A percentile compares a stretch with the other conserved stretches of the same genome.
Evolutionary conservation across 2,329 filamentous ascomycete species (phyloP).

Genomic region (Cercospora nicotianae): DNA sequence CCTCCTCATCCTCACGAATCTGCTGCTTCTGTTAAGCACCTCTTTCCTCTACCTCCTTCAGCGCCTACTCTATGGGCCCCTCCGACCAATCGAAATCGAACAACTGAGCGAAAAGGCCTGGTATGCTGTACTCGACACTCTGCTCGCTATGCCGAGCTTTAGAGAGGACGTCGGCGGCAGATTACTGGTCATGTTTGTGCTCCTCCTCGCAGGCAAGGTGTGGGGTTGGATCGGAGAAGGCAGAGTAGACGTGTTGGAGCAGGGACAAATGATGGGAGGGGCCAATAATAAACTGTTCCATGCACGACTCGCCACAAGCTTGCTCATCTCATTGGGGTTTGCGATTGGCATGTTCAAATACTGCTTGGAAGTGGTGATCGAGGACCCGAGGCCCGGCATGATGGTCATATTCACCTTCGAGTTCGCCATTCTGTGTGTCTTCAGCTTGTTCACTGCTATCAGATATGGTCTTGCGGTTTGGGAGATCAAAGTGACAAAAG

Average conservation of each 20-base stretch:
- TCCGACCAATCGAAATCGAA: conserved; percentile 92
- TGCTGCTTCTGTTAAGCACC: conserved; percentile 77
- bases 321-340: conserved; percentile 76
- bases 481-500: conserved; percentile 72
- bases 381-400: conserved; percentile 90
- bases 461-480: conserved; percentile 77
- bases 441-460: conserved; percentile 73
- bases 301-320: conserved; percentile 72
- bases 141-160: conserved; percentile 97
- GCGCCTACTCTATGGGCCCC: conserved; percentile 81
- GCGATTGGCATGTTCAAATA: conserved; percentile 79
- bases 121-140: conserved; percentile 97
- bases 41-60: conserved; percentile 84
- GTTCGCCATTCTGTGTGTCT: conserved; percentile 82
- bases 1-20: conserved; percentile 89
- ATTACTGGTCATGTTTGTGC: conserved; percentile 96
- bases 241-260: conserved; percentile 88
- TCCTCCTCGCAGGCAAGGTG: conserved; percentile 87
- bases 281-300: conserved; percentile 88
- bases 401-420: conserved; percentile 99
- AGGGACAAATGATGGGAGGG: conserved; percentile 69
- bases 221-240: conserved; percentile 99
- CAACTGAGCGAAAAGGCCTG: conserved; percentile 96
- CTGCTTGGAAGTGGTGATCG: conserved; percentile 76
- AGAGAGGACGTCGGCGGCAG: conserved; percentile 90